These are phyloP conservation scores for Lipomyces yamanashiensis DNA, from an alignment of 805 yeast species.

Conservation along the genomic window DNA sequence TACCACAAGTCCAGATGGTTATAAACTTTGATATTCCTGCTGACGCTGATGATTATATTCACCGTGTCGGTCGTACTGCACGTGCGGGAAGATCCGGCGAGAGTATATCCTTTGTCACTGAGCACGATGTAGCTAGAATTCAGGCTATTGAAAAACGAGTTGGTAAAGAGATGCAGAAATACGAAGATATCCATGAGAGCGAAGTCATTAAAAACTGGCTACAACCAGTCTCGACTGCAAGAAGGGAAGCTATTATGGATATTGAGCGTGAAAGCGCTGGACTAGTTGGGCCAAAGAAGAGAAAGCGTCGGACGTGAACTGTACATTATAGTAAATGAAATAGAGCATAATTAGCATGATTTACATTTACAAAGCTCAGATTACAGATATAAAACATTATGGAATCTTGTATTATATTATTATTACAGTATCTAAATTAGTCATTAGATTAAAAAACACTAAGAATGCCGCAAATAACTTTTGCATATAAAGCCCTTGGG, in stretches of 20 bases:
- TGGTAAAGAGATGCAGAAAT: slow-evolving; percentile 76
- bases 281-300: slow-evolving; percentile 11
- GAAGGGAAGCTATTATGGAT: slow-evolving; percentile 87
- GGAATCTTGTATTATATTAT: not conserved
- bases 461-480: not conserved
- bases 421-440: not conserved
- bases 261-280: slow-evolving; percentile 74
- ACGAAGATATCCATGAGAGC: slow-evolving; percentile 73
- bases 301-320: slow-evolving; percentile 1
- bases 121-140: slow-evolving; percentile 79
- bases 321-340: slow-evolving; percentile 2
- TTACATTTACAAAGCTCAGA: not conserved
- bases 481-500: not conserved
- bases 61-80: slow-evolving; percentile 98
- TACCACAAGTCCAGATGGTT: slow-evolving; percentile 88
- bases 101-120: slow-evolving; percentile 79
- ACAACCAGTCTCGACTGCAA: slow-evolving; percentile 74
- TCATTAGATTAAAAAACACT: not conserved
- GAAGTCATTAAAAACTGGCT: slow-evolving; percentile 74
- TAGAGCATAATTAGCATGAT: not conserved
- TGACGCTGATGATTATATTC: slow-evolving; percentile 95
- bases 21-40: slow-evolving; percentile 92
- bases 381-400: not conserved
- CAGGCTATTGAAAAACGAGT: slow-evolving; percentile 86
- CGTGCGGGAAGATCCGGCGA: slow-evolving; percentile 94